phyloP scores from a whole-genome alignment of 805 yeast genomes.

The Gaillardinia entomophila region DNA sequence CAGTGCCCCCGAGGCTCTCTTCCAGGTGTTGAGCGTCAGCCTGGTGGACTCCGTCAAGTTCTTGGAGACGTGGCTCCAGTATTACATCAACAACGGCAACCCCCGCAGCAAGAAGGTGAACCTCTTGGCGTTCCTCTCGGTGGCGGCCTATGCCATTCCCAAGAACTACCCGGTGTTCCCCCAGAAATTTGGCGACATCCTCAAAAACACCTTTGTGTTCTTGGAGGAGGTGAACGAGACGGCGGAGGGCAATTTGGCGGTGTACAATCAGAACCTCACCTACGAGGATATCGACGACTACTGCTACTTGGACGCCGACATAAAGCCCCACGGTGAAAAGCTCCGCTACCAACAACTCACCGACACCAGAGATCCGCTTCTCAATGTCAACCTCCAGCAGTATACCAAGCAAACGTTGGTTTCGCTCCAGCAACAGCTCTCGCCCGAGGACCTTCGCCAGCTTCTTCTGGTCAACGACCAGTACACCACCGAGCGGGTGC shows the following conservation, averaged over 20 bases:
- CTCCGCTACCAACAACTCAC: conserved; percentile 27
- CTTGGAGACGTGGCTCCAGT: conserved; percentile 33
- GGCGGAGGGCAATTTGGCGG: conserved; percentile 25
- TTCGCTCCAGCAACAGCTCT: conserved; percentile 18
- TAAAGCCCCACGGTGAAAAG: conserved; percentile 39
- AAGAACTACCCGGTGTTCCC: conserved; percentile 12
- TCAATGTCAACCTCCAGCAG: conserved; percentile 41
- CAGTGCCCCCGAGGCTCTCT: conserved; percentile 28
- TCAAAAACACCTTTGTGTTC: conserved; percentile 36
- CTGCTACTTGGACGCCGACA: conserved; percentile 34
- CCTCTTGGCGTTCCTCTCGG: conserved; percentile 53
- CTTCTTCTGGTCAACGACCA: conserved; percentile 28
- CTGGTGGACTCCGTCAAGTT: conserved; percentile 18
- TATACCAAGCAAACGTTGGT: conserved; percentile 30
- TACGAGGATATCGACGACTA: conserved; percentile 40
- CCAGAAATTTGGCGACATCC: conserved; percentile 19
- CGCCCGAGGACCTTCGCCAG: conserved; percentile 23
- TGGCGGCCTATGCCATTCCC: conserved; percentile 33
- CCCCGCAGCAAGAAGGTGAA: conserved; percentile 71
- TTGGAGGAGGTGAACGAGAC: conserved; percentile 73
- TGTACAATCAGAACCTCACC: conserved; percentile 29
- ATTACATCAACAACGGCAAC: conserved; percentile 53
- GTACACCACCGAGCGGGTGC: conserved; percentile 28
- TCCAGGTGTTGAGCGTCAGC: conserved; percentile 24
- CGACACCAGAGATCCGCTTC: conserved; percentile 27